These are phyloP conservation scores for Lactarius akahatsu DNA, from an alignment of 768 basidiomycete genomes.

Conservation along the genomic window DNA sequence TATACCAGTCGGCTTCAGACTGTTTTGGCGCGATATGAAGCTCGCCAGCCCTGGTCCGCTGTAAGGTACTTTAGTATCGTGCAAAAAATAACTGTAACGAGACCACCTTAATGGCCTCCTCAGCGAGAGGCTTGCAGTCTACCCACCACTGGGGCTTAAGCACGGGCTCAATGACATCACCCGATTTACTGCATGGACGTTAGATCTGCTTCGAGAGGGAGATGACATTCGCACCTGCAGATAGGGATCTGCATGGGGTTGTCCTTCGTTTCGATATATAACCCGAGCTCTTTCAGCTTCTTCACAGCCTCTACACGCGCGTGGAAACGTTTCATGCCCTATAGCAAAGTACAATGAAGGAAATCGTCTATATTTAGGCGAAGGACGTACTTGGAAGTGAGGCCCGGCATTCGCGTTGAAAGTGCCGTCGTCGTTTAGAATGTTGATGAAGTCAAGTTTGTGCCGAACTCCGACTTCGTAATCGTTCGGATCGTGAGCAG, in stretches of 20 bases:
- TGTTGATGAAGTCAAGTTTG: constrained; percentile 87
- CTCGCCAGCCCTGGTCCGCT: constrained; percentile 91
- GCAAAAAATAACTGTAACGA: not conserved
- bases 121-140: constrained; percentile 84
- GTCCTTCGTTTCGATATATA: constrained; percentile 89
- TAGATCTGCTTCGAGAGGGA: constrained; percentile 6
- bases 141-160: constrained; percentile 99
- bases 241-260: constrained; percentile 97
- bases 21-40: constrained; percentile 77
- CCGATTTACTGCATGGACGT: constrained; percentile 69
- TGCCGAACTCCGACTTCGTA: constrained; percentile 91
- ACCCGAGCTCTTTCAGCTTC: constrained; percentile 75
- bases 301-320: constrained; percentile 81
- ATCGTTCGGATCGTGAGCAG: constrained; percentile 96
- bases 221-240: constrained; percentile 59
- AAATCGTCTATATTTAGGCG: too few species aligned
- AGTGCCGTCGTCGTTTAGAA: constrained; percentile 96
- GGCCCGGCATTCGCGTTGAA: constrained; percentile 87
- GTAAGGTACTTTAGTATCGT: constrained; percentile 8
- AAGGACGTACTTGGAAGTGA: constrained; percentile 57
- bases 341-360: not conserved
- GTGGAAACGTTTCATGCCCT: constrained; percentile 99
- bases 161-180: constrained; percentile 92
- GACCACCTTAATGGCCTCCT: constrained; percentile 79
- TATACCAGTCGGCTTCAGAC: constrained; percentile 92